Conservation (phyloP, 768 basidiomycete species). For the Guyanaporus albipodus region DNA sequence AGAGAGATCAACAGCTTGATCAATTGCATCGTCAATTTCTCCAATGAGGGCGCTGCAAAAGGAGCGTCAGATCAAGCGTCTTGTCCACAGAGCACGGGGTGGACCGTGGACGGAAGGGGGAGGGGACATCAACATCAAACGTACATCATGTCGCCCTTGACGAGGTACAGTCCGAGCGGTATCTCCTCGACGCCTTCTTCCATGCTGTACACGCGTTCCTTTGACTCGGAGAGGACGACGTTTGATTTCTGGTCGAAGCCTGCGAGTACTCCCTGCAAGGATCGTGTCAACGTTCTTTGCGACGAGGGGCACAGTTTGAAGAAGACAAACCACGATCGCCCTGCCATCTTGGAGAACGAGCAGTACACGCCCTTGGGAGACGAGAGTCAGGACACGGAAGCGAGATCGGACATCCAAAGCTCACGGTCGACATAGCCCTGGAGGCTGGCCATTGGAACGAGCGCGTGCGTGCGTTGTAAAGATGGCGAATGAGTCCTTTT, state of each 20-base stretch:
- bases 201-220: constrained; percentile 86
- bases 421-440: constrained; percentile 88
- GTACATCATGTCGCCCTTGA: constrained; percentile 98
- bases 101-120: too few relatives aligned
- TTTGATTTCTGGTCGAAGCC: constrained; percentile 97
- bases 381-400: not conserved
- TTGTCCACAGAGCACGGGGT: too few relatives aligned
- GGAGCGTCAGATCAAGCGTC: constrained; percentile 2
- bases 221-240: constrained; percentile 89
- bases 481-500: constrained; percentile 2
- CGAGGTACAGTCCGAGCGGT: constrained; percentile 90
- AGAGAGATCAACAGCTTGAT: constrained; percentile 68
- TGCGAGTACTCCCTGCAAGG: constrained; percentile 89
- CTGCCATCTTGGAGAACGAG: constrained; percentile 96
- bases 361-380: constrained; percentile 70
- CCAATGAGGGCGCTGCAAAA: constrained; percentile 67
- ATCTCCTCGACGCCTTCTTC: constrained; percentile 95
- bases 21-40: constrained; percentile 81
- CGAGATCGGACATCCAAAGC: constrained; percentile 22
- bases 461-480: constrained; percentile 13
- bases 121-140: constrained; percentile 36
- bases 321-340: constrained; percentile 82
- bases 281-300: too few relatives aligned
- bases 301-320: not conserved
- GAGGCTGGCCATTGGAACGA: constrained; percentile 71